phyloP scores from a whole-genome alignment of 352 stramenopile species.

The Halophytophthora polymorphica region DNA sequence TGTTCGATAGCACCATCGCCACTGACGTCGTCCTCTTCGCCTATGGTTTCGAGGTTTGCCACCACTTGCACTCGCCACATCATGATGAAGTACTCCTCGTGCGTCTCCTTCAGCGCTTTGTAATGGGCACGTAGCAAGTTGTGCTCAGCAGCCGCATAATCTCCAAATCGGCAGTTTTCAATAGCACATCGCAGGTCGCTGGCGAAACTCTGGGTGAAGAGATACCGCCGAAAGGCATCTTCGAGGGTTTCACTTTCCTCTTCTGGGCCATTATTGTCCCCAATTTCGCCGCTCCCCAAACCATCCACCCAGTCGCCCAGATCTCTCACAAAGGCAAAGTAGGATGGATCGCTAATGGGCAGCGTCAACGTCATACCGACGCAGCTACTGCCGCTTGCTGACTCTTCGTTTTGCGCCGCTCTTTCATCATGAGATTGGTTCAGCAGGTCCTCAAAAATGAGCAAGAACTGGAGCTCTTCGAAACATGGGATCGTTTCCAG shows the following conservation, averaged over 20 bases:
- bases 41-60: too few species aligned
- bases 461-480: conserved; percentile 23
- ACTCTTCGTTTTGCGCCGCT: conserved; percentile 15
- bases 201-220: conserved; percentile 11
- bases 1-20: too few species aligned
- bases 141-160: conserved; percentile 24
- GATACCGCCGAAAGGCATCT: neutral
- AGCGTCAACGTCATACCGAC: conserved; percentile 6
- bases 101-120: conserved; percentile 44
- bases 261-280: neutral
- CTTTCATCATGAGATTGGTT: neutral
- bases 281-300: neutral
- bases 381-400: too few species aligned
- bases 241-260: neutral
- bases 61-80: conserved; percentile 43
- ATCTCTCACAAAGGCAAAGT: conserved; percentile 33
- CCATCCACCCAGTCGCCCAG: conserved; percentile 10
- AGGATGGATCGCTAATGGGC: conserved; percentile 36
- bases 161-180: neutral
- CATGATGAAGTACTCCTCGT: conserved; percentile 47
- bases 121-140: conserved; percentile 49
- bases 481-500: conserved; percentile 42
- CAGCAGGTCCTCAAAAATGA: conserved; percentile 17
- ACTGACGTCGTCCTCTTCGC: too few species aligned
- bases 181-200: conserved; percentile 9